Percentiles rank a stretch among this genome's conserved stretches.
phyloP scores from a whole-genome alignment of 2,329 filamentous ascomycete genomes.

The Phoma sp. region DNA sequence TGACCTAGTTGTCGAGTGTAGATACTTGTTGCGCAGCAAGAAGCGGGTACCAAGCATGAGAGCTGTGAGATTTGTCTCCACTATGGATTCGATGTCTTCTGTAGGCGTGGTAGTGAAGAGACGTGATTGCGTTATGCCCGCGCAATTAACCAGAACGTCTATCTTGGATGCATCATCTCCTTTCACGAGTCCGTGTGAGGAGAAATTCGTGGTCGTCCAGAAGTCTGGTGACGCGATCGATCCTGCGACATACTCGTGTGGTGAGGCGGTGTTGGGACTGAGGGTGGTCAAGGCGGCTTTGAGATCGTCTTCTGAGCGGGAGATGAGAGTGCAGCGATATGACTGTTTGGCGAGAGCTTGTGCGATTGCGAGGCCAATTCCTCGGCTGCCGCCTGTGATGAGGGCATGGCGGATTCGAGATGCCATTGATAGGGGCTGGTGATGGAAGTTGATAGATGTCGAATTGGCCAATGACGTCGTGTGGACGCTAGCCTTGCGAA shows the following conservation, averaged over 20 bases:
- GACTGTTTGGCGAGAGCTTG: slow-evolving; percentile 38
- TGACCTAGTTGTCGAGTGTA: slow-evolving; percentile 6
- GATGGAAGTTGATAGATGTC: neutral
- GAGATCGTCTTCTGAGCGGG: slow-evolving; percentile 35
- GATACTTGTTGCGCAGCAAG: slow-evolving; percentile 48
- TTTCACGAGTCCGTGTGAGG: slow-evolving; percentile 2
- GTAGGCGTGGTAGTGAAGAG: slow-evolving; percentile 65
- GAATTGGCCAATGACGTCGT: slow-evolving; percentile 33
- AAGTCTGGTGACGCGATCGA: slow-evolving; percentile 33
- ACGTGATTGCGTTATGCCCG: slow-evolving; percentile 72
- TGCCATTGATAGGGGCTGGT: slow-evolving; percentile 1
- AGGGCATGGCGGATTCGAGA: slow-evolving; percentile 35
- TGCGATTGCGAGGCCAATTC: slow-evolving; percentile 49
- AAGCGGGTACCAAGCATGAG: slow-evolving; percentile 68
- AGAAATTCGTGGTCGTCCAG: slow-evolving; percentile 29
- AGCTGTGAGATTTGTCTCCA: slow-evolving; percentile 74
- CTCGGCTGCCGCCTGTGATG: slow-evolving; percentile 48
- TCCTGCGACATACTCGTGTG: slow-evolving; percentile 36
- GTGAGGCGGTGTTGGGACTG: slow-evolving; percentile 15
- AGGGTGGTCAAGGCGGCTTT: slow-evolving; percentile 32
- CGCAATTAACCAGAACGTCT: slow-evolving; percentile 76
- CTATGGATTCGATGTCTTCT: slow-evolving; percentile 60
- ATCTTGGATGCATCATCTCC: slow-evolving; percentile 19
- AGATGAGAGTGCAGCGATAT: slow-evolving; percentile 42
- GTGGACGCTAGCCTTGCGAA: slow-evolving; percentile 32